A percentile compares a stretch with the other conserved stretches of the same genome.
Evolutionary conservation across 306 rosid genomes (phyloP).

Genomic region (Neltuma alba): DNA sequence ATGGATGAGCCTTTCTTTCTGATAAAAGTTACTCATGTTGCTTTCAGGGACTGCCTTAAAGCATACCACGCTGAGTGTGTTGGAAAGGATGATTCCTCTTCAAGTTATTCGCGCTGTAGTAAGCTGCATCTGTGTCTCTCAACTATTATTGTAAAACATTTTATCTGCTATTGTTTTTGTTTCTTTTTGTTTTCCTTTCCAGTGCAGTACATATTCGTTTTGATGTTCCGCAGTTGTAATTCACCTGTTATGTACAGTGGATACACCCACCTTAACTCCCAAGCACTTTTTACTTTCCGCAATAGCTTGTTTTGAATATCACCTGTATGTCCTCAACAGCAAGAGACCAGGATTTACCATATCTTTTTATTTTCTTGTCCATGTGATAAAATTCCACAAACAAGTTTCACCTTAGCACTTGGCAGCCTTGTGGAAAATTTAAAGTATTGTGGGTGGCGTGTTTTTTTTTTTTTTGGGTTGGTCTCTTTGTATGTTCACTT

Average conservation of each 20-base stretch:
- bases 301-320: conserved; percentile 9
- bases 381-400: neutral
- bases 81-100: conserved; percentile 50
- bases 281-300: conserved; percentile 6
- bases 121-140: conserved; percentile 47
- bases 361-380: conserved; percentile 1
- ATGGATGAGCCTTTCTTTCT: conserved; percentile 25
- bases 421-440: conserved; percentile 12
- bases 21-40: conserved; percentile 31
- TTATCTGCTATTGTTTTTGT: conserved; percentile 2
- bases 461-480: neutral
- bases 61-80: conserved; percentile 66
- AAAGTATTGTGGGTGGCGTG: neutral
- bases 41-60: conserved; percentile 71
- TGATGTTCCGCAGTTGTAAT: conserved; percentile 3
- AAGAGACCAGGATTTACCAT: conserved; percentile 21
- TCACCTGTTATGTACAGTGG: neutral
- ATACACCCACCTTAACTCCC: conserved; percentile 14
- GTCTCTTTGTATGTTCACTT: conserved; percentile 26
- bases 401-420: neutral
- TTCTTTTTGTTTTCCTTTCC: neutral
- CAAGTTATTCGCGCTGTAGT: conserved; percentile 58
- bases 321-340: conserved; percentile 9
- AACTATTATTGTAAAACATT: conserved; percentile 23
- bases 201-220: neutral